These are phyloP conservation scores for Aspergillus versicolor DNA, from an alignment of 2,329 filamentous ascomycete species.

Conservation along the genomic window DNA sequence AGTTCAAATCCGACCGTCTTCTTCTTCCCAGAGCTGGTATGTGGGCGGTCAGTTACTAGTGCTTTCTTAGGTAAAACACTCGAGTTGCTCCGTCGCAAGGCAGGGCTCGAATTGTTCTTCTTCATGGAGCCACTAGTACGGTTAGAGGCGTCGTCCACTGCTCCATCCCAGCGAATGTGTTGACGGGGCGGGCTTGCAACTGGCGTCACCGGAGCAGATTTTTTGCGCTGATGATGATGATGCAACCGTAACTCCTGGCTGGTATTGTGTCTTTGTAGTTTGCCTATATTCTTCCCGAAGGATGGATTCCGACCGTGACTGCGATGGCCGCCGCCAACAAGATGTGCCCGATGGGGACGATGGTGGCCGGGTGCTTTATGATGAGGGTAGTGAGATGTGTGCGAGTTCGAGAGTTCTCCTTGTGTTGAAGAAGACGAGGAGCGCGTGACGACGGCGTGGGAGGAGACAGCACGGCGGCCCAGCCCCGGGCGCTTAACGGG, in stretches of 20 bases:
- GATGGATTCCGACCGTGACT: constrained; percentile 33
- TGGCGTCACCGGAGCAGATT: constrained; percentile 46
- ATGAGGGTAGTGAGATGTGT: constrained; percentile 28
- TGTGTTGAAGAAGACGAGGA: constrained; percentile 27
- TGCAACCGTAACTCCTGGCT: constrained; percentile 29
- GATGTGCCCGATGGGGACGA: constrained; percentile 42
- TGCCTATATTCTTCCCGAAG: constrained; percentile 44
- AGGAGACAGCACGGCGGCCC: constrained; percentile 41
- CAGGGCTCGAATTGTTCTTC: constrained; percentile 47
- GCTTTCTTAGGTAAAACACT: constrained; percentile 40
- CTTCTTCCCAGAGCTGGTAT: constrained; percentile 39
- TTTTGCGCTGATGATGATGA: constrained; percentile 49
- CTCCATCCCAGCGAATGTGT: constrained; percentile 45
- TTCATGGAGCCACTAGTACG: constrained; percentile 40
- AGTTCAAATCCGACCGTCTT: constrained; percentile 50
- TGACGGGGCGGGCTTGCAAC: constrained; percentile 39
- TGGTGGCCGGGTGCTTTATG: constrained; percentile 29
- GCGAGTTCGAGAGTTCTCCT: constrained; percentile 31
- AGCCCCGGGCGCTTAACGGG: constrained; percentile 42
- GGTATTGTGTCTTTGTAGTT: constrained; percentile 38
- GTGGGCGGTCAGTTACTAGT: constrained; percentile 33
- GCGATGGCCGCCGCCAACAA: constrained; percentile 42
- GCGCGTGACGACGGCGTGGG: constrained; percentile 41
- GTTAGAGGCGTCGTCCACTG: constrained; percentile 32
- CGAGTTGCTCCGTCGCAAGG: constrained; percentile 40